phyloP scores from a whole-genome alignment of 2,329 filamentous ascomycete genomes.

The Colletotrichum acutatum region DNA sequence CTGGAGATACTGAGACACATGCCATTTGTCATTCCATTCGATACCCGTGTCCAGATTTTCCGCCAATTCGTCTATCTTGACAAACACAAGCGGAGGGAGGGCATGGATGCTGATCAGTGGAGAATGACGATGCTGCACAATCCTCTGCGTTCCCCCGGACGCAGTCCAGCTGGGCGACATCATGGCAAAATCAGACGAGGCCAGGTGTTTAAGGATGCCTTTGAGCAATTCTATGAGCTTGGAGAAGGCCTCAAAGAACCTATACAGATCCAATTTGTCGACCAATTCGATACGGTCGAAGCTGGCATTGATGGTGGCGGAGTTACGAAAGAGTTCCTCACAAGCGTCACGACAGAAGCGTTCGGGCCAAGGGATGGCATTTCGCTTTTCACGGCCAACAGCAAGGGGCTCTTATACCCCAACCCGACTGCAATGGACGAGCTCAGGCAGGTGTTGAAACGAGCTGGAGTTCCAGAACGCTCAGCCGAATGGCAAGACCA shows the following conservation, averaged over 20 bases:
- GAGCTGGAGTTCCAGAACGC: slow-evolving; percentile 61
- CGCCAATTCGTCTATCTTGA: slow-evolving; percentile 91
- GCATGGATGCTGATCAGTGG: slow-evolving; percentile 60
- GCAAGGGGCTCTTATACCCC: slow-evolving; percentile 87
- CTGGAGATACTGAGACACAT: slow-evolving; percentile 94
- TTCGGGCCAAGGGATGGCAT: slow-evolving; percentile 74
- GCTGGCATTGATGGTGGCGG: slow-evolving; percentile 97
- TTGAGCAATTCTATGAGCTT: slow-evolving; percentile 82
- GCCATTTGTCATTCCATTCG: slow-evolving; percentile 96
- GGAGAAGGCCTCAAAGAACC: slow-evolving; percentile 90
- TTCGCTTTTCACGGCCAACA: slow-evolving; percentile 78
- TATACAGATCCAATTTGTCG: slow-evolving; percentile 96
- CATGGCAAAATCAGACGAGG: slow-evolving; percentile 84
- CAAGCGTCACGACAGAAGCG: slow-evolving; percentile 85
- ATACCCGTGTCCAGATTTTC: slow-evolving; percentile 91
- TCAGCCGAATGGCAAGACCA: slow-evolving; percentile 66
- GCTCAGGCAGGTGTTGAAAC: slow-evolving; percentile 66
- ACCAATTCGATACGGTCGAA: slow-evolving; percentile 86
- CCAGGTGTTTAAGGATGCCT: slow-evolving; percentile 87
- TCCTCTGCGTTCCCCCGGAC: slow-evolving; percentile 38
- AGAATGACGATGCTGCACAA: slow-evolving; percentile 37
- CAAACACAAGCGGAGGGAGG: slow-evolving; percentile 76
- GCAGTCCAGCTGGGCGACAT: slow-evolving; percentile 66
- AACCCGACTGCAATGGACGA: slow-evolving; percentile 84
- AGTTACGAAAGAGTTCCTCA: slow-evolving; percentile 97